Evolutionary conservation across 1,139 yeast genomes (phyloP).

Genomic region (Zygoascus sp.): DNA sequence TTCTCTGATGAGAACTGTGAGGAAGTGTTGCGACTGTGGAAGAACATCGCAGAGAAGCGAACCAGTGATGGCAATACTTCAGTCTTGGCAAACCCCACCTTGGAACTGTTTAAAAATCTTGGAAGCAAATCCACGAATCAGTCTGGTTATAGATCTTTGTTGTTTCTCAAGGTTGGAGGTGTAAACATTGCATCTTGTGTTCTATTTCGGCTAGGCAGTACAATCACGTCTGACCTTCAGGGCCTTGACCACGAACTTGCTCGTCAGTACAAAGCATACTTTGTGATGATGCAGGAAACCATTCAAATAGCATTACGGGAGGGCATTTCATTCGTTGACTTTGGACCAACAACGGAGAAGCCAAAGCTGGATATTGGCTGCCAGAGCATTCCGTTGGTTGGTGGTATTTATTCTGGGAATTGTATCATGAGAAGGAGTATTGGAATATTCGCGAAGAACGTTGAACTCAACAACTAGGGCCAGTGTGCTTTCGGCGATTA

Average conservation of each 20-base stretch:
- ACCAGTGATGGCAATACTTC: constrained; percentile 40
- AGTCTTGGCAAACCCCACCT: constrained; percentile 38
- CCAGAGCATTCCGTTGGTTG: constrained; percentile 38
- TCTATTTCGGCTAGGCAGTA: constrained; percentile 42
- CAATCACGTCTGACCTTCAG: constrained; percentile 45
- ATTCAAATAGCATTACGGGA: constrained; percentile 41
- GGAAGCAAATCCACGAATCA: constrained; percentile 33
- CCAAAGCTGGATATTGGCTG: constrained; percentile 44
- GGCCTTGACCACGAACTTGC: constrained; percentile 43
- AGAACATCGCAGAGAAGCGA: constrained; percentile 40
- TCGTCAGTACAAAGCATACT: constrained; percentile 42
- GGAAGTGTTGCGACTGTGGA: constrained; percentile 37
- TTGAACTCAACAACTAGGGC: constrained; percentile 5
- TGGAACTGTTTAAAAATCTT: constrained; percentile 34
- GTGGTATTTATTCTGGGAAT: constrained; percentile 30
- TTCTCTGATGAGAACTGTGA: constrained; percentile 35
- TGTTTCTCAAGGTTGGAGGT: constrained; percentile 40
- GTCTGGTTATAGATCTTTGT: constrained; percentile 34
- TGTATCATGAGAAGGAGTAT: constrained; percentile 7
- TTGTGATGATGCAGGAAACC: constrained; percentile 48
- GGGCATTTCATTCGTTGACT: constrained; percentile 42
- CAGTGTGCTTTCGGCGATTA: too few species aligned
- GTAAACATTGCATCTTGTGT: constrained; percentile 42
- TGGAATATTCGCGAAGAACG: constrained; percentile 11
- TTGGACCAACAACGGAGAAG: constrained; percentile 40